Evolutionary conservation across 208 protist species (phyloP).

Genomic region (Plasmodiophora brassicae): DNA sequence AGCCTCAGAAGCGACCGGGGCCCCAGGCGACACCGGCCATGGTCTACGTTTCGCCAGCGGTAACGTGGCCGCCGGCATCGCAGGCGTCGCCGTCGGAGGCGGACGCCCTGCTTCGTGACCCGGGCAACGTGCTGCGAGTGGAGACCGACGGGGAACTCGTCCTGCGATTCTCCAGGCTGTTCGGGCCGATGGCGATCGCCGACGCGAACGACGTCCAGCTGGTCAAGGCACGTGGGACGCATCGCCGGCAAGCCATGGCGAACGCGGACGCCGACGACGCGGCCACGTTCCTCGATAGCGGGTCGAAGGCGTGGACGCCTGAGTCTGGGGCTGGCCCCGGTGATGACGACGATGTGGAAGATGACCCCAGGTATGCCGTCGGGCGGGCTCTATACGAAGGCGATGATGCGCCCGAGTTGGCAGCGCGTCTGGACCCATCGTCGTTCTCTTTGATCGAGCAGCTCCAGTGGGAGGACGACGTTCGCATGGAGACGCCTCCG

Average conservation of each 20-base stretch:
- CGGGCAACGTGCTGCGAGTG: neutral
- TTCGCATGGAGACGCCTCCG: neutral
- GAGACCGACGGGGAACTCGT: neutral
- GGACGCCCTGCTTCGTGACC: neutral
- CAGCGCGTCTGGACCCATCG: neutral
- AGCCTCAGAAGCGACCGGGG: too few species aligned
- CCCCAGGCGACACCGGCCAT: too few species aligned
- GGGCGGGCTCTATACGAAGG: neutral
- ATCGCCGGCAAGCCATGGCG: neutral
- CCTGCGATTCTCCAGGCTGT: constrained; percentile 23
- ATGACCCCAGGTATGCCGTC: neutral
- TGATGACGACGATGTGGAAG: neutral
- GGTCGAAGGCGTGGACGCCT: neutral
- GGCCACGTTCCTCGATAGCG: neutral
- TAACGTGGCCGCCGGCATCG: too few species aligned
- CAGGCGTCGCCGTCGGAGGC: too few species aligned
- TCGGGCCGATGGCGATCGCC: neutral
- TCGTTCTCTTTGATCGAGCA: neutral
- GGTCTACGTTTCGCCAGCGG: too few species aligned
- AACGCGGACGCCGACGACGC: neutral
- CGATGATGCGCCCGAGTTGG: neutral
- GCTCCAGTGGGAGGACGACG: neutral
- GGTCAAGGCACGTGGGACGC: neutral
- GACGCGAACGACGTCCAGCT: neutral
- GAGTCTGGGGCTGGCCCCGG: neutral